Evolutionary conservation across 2,329 filamentous ascomycete species (phyloP).

Genomic region (Beauveria asiatica): DNA sequence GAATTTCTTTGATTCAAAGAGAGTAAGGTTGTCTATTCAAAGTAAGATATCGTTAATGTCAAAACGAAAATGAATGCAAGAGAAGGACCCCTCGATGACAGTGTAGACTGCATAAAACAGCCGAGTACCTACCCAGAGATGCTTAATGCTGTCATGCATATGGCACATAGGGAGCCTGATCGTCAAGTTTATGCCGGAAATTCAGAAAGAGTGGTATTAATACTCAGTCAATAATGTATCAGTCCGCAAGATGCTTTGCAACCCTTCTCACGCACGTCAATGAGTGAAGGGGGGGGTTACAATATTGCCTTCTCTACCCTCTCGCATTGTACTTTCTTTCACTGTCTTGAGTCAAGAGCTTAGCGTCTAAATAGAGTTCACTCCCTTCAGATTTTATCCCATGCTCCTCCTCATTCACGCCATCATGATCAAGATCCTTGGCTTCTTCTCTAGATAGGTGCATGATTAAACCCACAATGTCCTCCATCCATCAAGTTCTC

Average conservation of each 20-base stretch:
- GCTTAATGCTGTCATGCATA: neutral
- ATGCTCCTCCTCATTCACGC: neutral
- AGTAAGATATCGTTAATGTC: no score
- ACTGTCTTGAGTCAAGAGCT: no score
- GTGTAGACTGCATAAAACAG: no score
- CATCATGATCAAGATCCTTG: neutral
- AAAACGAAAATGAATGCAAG: no score
- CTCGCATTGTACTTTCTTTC: neutral
- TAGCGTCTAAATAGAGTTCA: no score
- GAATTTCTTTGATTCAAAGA: accelerated
- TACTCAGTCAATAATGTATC: neutral
- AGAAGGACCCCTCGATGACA: no score
- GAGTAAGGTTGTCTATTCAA: no score
- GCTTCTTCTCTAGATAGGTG: neutral
- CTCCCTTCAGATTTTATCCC: neutral
- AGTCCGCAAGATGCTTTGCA: neutral
- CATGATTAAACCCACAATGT: neutral
- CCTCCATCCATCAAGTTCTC: neutral
- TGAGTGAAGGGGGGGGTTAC: neutral
- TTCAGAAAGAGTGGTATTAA: neutral
- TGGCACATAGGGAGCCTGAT: neutral
- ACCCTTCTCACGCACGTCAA: neutral
- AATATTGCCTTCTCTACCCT: neutral
- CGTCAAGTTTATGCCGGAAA: no score
- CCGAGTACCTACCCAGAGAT: no score